Base-by-base conservation (phyloP, 2,329 filamentous ascomycete genomes). In the Phyllosticta citribraziliensis region DNA sequence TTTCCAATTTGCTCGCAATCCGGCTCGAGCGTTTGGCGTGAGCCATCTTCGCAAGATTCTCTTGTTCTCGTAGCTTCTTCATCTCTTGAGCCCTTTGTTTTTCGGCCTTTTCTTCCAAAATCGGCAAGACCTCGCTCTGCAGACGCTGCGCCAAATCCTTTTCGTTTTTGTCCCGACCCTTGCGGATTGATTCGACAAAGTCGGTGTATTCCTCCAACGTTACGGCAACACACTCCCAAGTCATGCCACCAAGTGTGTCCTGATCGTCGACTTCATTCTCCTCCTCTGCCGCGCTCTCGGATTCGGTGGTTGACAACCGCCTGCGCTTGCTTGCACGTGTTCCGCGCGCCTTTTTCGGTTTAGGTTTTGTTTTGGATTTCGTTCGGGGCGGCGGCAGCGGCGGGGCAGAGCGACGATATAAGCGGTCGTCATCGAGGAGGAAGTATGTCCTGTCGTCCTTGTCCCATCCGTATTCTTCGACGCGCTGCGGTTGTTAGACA, bases 11-110 rank as follows among this genome's bases (percentile, higher is more conserved):
- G 65, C 83, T 83, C 19, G 93, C 92, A 66, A 99, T 84, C 64
- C 94, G 85, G 68, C 90, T 96, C 0, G 94, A 99, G 64, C 94
- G 82, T 76, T 99, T 99, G 3, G 94, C 93, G 61, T 88, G 89
- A n/a, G 91, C 91, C 76, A 97, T 82, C 71, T 94, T 93, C 67
- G 93, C 87, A 65, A 96, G 74, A 66, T 86, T 91, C 58, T 91
- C 79, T 22, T 96, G 75, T 68, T 97, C 93, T 64, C 87, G 89
- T 70, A 95, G 84, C 67, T 88, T 88, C 79, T 78, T 90, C 81
- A 75, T 84, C 76, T 80, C 78, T 73, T 93, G 92, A 63, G 86
- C 85, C 30, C 86, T 83, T 67, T 92, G 78, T 54, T 80, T 79
- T 66, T 86, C 84, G 62, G 83, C 84, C 22, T 89, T 85, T 68